phyloP scores from a whole-genome alignment of 441 rosid species.

The Erodium moschatum region DNA sequence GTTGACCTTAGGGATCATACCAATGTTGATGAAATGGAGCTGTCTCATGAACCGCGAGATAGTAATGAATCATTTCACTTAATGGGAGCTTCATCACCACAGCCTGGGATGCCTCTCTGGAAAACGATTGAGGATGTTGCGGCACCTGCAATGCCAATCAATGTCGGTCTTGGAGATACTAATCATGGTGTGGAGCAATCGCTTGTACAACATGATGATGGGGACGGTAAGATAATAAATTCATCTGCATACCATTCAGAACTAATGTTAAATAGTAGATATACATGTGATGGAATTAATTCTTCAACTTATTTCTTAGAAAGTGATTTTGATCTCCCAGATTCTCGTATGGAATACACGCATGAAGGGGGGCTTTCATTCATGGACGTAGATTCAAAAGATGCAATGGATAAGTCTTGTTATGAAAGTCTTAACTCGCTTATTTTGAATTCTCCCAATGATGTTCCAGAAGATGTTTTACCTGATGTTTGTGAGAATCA shows the following conservation, averaged over 20 bases:
- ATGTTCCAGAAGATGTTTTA: conserved; percentile 20
- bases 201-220: conserved; percentile 20
- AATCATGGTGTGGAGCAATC: conserved; percentile 20
- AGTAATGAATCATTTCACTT: conserved; percentile 16
- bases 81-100: conserved; percentile 25
- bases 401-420: conserved; percentile 18
- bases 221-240: conserved; percentile 20
- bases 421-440: conserved; percentile 18
- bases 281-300: conserved; percentile 18
- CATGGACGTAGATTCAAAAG: conserved; percentile 24
- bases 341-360: conserved; percentile 26
- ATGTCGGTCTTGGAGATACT: conserved; percentile 21
- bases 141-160: conserved; percentile 24
- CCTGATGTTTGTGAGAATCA: conserved; percentile 20
- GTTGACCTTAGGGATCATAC: conserved; percentile 22
- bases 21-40: conserved; percentile 22
- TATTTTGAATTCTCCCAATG: conserved; percentile 20
- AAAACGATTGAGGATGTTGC: conserved; percentile 29
- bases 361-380: conserved; percentile 18
- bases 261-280: conserved; percentile 21
- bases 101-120: conserved; percentile 30
- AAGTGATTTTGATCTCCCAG: conserved; percentile 29
- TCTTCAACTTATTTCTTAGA: conserved; percentile 27
- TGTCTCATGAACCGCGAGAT: conserved; percentile 17
- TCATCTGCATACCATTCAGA: conserved; percentile 19